Conservation (phyloP, 1,139 yeast genomes). For the Pneumocystis jirovecii region DNA sequence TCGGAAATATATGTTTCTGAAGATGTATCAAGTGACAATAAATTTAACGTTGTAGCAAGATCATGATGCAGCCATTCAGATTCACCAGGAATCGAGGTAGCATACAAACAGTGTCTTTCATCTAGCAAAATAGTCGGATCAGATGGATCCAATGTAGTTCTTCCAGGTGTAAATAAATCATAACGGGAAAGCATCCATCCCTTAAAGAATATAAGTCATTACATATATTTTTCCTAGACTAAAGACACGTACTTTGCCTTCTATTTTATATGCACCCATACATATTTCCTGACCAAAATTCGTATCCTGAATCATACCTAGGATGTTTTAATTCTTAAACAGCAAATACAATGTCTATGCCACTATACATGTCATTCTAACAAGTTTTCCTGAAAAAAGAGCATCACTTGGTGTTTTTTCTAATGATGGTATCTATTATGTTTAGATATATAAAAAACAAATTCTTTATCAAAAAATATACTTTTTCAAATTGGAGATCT, state of each 20-base stretch:
- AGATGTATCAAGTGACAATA: not conserved
- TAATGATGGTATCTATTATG: not conserved
- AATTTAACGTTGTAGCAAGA: not conserved
- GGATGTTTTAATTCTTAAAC: not conserved
- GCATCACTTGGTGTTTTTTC: not conserved
- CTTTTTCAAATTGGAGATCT: not conserved
- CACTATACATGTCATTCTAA: not conserved
- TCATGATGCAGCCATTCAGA: not conserved
- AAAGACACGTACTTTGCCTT: not conserved
- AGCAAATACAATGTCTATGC: not conserved
- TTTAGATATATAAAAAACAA: not conserved
- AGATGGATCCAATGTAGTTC: not conserved
- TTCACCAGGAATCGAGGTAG: slow-evolving; percentile 4
- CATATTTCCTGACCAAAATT: slow-evolving; percentile 6
- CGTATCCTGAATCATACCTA: slow-evolving; percentile 6
- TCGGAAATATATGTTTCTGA: not conserved
- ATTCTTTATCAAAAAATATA: not conserved
- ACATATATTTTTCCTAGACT: not conserved
- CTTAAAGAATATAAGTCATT: not conserved
- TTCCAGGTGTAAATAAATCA: not conserved
- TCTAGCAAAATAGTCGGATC: not conserved
- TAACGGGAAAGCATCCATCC: not conserved
- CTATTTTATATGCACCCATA: slow-evolving; percentile 3
- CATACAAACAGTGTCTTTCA: slow-evolving; percentile 2
- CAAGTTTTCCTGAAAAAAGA: not conserved